Base-by-base conservation (phyloP, 148 eudicot genomes). In the Vaccinium vitisidaea region DNA sequence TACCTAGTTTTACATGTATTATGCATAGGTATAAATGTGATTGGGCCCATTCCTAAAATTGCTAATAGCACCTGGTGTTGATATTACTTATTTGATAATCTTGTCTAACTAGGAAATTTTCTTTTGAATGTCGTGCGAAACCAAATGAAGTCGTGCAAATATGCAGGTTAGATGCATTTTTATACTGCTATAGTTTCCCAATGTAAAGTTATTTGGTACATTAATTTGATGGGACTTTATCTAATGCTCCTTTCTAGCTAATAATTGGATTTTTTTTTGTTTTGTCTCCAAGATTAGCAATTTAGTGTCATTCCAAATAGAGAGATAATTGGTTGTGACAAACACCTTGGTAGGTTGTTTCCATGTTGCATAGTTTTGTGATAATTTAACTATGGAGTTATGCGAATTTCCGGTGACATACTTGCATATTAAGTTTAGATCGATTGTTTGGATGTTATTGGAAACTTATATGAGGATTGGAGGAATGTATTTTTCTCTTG, bases 251-350 rank as follows among this genome's bases (percentile, higher is more conserved):
- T 61, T 61, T 21, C 67, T 63, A n/a, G 27, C 69, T 63, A 63
- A n/a, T 63, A 1, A 63, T 3, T 8, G 69, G 67, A 6, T 21
- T 63, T 23, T 27, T 63, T 23, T n/a, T 0, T n/a, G n/a, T 8
- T 63, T 63, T 63, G 25, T 63, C 27, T n/a, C 69, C 27, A n/a
- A 63, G 69, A 63, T 63, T 63, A 63, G 69, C 69, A 63, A n/a
- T n/a, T n/a, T 58, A 56, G 61, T 56, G 69, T 61, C 69, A 61
- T 61, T 21, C 69, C 13, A 0, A 61, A 61, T 61, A 61, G 69
- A 67, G 73, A 67, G 73, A 67, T 67, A 16, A 67, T 27, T 54
- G 23, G 16, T 30, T 25, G 39, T 14, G 73, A 67, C 16, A 27
- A 65, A 67, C 73, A 27, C 36, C 6, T 25, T 25, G 73, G 30